Evolutionary conservation across 495 filamentous ascomycete genomes (phyloP), one percentile per base, ranked within the genome.

Genomic region (Oidiodendron maius): DNA sequence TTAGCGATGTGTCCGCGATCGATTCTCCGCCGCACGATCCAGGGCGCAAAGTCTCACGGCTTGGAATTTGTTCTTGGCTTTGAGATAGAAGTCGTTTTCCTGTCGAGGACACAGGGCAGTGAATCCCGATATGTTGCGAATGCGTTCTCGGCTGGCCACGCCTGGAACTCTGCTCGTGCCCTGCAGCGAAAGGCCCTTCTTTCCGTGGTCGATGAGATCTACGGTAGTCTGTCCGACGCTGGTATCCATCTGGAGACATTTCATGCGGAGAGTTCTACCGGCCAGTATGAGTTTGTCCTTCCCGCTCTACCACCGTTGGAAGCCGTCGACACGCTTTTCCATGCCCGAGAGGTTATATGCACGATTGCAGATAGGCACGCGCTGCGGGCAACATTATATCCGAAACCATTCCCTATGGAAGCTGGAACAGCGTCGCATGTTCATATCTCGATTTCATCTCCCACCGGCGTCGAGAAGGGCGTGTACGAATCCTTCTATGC

Each of bases 221-320:
- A 74, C 11, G 64, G 70, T 3, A 68, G 71, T 3, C 70, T 91
- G 3, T 70, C 67, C 3, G 59, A 63, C 3, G 73, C 81, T 44
- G 84, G 77, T 12, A 86, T 96, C 46, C 58, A 76, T 5, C 66
- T 90, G 15, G 72, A 86, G 41, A 81, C 89, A 60, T 83, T 89
- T 61, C 90, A 96, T 60, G 64, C 90, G 16, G 90, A 94, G 58
- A 78, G 74, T 44, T 76, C 82, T 0, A 71, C 75, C 0, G 87
- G 87, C 8, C 90, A 95, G 55, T 95, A 83, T 61, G 90, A 95
- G 60, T 85, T 95, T 52, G 71, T 89, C 13, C 78, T 91, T 0
- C 74, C 81, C 0, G 81, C 86, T 0, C 66, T 71, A 0, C 61
- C 76, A 0, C 84, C 89, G 0, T 62, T 93, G 3, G 62, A 71